Evolutionary conservation across 2,329 filamentous ascomycete genomes (phyloP).

Genomic region (Aspergillus sp.): DNA sequence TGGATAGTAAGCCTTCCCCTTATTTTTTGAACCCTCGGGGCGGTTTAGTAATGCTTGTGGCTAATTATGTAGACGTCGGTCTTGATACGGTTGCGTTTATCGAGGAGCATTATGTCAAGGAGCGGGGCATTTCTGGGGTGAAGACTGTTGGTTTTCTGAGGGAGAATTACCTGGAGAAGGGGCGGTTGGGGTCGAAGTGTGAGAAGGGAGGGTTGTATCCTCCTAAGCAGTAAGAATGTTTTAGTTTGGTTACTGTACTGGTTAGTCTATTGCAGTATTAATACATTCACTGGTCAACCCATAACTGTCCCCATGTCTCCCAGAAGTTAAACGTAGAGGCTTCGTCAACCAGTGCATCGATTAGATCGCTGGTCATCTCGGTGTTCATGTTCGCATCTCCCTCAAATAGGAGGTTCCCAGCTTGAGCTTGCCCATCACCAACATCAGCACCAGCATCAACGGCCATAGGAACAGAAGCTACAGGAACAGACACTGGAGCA

Average conservation of each 20-base stretch:
- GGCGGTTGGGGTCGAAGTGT: conserved; percentile 43
- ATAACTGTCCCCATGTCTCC: conserved; percentile 2
- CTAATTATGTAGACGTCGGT: conserved; percentile 32
- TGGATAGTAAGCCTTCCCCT: conserved; percentile 32
- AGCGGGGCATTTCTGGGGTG: conserved; percentile 37
- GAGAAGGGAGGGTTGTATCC: conserved; percentile 37
- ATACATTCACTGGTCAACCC: neutral
- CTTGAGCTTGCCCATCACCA: neutral
- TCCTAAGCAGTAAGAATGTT: too few species aligned
- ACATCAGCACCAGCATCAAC: neutral
- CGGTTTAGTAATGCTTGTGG: neutral
- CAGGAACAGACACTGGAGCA: neutral
- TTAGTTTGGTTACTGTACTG: neutral
- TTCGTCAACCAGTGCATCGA: conserved; percentile 4
- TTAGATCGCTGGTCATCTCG: conserved; percentile 1
- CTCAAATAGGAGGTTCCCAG: neutral
- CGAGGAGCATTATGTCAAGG: conserved; percentile 47
- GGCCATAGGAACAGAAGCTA: neutral
- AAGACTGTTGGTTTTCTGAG: conserved; percentile 43
- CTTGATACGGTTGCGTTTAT: conserved; percentile 50
- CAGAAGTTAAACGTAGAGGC: conserved; percentile 5
- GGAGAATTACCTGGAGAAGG: conserved; percentile 40
- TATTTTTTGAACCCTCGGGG: neutral
- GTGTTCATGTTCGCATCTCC: neutral
- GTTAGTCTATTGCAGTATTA: neutral